Base-by-base conservation (phyloP, 2,329 filamentous ascomycete genomes). In the Aspergillus ustus region DNA sequence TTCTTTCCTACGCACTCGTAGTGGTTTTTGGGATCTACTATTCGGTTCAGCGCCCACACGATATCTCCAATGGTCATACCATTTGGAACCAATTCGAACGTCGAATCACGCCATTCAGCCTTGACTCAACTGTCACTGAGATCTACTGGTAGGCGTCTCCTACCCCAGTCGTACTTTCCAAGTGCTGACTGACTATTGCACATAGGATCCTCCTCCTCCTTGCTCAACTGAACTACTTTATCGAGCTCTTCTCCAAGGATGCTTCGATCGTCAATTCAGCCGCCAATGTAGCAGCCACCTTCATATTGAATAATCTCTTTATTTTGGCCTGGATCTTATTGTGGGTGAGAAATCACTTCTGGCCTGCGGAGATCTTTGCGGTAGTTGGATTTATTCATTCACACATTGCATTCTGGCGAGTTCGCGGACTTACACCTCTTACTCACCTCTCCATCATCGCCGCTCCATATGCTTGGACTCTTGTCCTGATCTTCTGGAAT, bases 401-500 rank as follows among this genome's bases (percentile, higher is more conserved):
- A 57, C 84, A 85, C 8, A 83, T 85, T 40, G 85, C 93, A 34
- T 96, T 96, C 81, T 93, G 94, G 85, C 88, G 90, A 64, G 89
- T 96, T 80, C 84, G 85, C 20, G 85, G 85, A 0, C 89, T 89
- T 58, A 87, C 91, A 4, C 84, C 88, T 63, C 87, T 91, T 70
- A 91, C 96, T 68, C 92, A 96, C 77, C 80, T 88, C 11, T 87
- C 91, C 6, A 88, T 88, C 49, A 87, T 93, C 22, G 89, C 90
- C 17, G 91, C 88, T 0, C 93, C 93, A 6, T 82, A 96, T 68
- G 91, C 90, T 1, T 97, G 92, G 91, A 93, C 90, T 15, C 91
- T 95, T 72, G 88, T 94, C 15, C 90, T 91, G 31, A 83, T 97
- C 57, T 94, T 93, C 82, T 96, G 92, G 91, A 91, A 92, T 69